Conservation (phyloP, 2,329 filamentous ascomycete species). For the Arthrobotrys pseudoclavata region DNA sequence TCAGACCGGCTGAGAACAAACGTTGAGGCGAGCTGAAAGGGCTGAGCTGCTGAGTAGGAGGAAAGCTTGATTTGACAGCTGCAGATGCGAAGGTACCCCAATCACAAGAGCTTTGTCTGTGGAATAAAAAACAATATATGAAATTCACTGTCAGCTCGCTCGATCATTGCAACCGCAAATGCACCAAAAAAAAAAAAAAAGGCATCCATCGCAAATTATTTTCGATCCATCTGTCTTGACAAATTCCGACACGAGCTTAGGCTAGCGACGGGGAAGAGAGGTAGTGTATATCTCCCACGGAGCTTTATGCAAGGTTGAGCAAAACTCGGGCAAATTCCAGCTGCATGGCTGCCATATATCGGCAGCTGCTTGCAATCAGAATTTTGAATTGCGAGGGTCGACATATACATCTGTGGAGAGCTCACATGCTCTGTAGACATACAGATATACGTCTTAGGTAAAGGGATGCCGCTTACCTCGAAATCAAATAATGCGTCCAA, state of each 20-base stretch:
- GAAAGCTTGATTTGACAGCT: constrained; percentile 34
- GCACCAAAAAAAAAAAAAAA: not conserved
- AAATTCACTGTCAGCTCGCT: constrained; percentile 7
- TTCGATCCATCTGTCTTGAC: constrained; percentile 26
- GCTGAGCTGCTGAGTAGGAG: constrained; percentile 30
- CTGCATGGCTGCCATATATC: constrained; percentile 3
- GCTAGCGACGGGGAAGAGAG: constrained; percentile 12
- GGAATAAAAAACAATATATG: constrained; percentile 25
- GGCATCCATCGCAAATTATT: constrained; percentile 17
- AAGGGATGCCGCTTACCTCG: constrained; percentile 14
- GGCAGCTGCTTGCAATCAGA: constrained; percentile 2
- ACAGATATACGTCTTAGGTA: not conserved
- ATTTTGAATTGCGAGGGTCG: constrained; percentile 11
- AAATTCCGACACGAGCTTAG: constrained; percentile 36
- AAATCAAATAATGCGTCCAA: constrained; percentile 3
- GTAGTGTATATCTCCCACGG: constrained; percentile 36
- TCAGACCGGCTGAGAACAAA: constrained; percentile 56
- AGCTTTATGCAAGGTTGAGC: constrained; percentile 40
- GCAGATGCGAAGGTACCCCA: constrained; percentile 26
- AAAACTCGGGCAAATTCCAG: constrained; percentile 19
- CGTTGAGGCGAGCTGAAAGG: not conserved
- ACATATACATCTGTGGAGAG: constrained; percentile 10
- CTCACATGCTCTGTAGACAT: constrained; percentile 16
- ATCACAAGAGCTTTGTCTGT: constrained; percentile 38
- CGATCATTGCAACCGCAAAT: not conserved